Evolutionary conservation across 495 filamentous ascomycete species (phyloP).

Genomic region (Clohesyomyces aquaticus): DNA sequence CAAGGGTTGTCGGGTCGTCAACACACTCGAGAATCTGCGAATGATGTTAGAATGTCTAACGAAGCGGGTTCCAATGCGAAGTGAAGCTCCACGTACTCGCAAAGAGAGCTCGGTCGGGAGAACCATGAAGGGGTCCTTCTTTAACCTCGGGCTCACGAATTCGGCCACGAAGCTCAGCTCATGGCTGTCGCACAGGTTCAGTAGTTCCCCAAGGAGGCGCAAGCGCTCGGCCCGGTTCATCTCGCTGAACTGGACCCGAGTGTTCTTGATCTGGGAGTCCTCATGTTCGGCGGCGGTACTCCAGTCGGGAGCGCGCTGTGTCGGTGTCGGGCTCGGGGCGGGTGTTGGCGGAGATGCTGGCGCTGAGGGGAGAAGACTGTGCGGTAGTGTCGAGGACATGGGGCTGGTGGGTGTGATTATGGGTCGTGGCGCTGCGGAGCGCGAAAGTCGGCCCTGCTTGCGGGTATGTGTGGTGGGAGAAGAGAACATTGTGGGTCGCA

Average conservation of each 20-base stretch:
- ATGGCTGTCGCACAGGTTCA: slow-evolving; percentile 91
- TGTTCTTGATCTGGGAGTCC: slow-evolving; percentile 58
- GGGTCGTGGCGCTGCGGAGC: slow-evolving; percentile 48
- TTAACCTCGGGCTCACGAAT: slow-evolving; percentile 86
- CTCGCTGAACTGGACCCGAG: slow-evolving; percentile 59
- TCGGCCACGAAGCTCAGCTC: slow-evolving; percentile 93
- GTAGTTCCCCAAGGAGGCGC: slow-evolving; percentile 74
- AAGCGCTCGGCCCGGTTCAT: slow-evolving; percentile 60
- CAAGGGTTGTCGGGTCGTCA: slow-evolving; percentile 90
- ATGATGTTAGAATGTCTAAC: background rate
- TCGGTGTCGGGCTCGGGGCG: slow-evolving; percentile 68
- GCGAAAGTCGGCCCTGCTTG: slow-evolving; percentile 36
- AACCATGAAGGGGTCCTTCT: slow-evolving; percentile 90
- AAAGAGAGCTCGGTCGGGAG: slow-evolving; percentile 92
- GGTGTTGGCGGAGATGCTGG: slow-evolving; percentile 71
- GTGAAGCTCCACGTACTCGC: slow-evolving; percentile 59
- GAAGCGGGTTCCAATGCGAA: background rate
- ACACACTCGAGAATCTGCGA: slow-evolving; percentile 48
- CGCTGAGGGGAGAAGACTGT: slow-evolving; percentile 66
- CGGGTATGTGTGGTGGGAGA: slow-evolving; percentile 37
- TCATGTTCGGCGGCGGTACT: slow-evolving; percentile 61
- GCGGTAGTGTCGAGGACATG: slow-evolving; percentile 55
- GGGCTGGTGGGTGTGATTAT: slow-evolving; percentile 59
- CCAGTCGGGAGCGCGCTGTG: slow-evolving; percentile 63
- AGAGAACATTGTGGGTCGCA: slow-evolving; percentile 34